Base-by-base conservation (phyloP, 2,329 filamentous ascomycete species). In the Magnaporthiopsis rhizophila region DNA sequence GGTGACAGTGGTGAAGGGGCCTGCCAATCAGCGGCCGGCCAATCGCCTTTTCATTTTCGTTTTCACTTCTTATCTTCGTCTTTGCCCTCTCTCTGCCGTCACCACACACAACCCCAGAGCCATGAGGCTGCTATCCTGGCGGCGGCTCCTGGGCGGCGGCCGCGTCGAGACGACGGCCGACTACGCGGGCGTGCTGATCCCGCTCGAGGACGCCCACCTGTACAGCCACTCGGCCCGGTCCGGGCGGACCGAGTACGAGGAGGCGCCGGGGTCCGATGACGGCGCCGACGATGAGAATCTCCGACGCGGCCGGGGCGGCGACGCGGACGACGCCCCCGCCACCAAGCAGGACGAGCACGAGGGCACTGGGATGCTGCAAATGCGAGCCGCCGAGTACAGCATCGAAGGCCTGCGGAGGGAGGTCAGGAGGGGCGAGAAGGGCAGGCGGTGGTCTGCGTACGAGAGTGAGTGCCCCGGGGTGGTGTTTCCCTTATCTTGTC, bases 381-480 rank as follows among this genome's bases (percentile, higher is more conserved):
- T 81, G 75, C 77, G 77, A 61, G 79, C 78, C 2, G 79, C 78
- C 66, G 83, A 84, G 70, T 86, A 89, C 70, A 91, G 87, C 57
- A 79, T 94, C 64, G 89, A 91, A 68, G 83, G 83, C 6, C 76
- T 94, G 66, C 83, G 88, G 68, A 84, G 83, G 65, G 89, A 91
- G 70, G 84, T 91, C 65, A 76, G 83, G 63, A 82, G 85, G 67
- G 81, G 82, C 6, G 86, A 87, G 65, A 70, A 83, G 64, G 81
- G 83, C n/a, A 79, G 82, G 69, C 85, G 62, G 38, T 72, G 89
- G 78, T 86, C 86, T 3, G 82, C 86, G 62, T 94, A 94, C 78
- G 91, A 94, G 75, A 84, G 90, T 92, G 80, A 78, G 89, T 81
- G 45, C 18, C 45, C 18, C 45, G 18, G 45, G 13, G 13, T 36